Evolutionary conservation across 306 rosid species (phyloP), one percentile per base, ranked within the genome.

Genomic region (Cucumis cinereus): DNA sequence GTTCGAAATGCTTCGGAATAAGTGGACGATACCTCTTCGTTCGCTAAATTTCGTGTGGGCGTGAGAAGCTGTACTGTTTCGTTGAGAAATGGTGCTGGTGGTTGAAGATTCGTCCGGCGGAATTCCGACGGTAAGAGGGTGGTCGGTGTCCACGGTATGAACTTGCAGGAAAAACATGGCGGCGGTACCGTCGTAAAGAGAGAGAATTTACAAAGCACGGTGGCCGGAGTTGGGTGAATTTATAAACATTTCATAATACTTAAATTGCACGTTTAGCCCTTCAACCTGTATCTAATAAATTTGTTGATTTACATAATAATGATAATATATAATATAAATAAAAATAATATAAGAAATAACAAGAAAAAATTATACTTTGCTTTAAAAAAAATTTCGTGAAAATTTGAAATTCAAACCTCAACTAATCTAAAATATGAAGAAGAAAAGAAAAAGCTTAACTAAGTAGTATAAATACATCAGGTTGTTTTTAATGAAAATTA

Each of bases 121-220:
- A 49, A 49, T 72, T 49, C 75, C 82, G 45, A 83, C 73, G 55
- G 77, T 56, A 1, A 92, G 82, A 57, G 88, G 83, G 47, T 83
- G 88, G n/a, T 86, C 90, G 55, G 85, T 28, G 74, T 94, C 99
- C 26, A 90, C 96, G 5, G 97, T 87, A 87, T 94, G 97, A 22
- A 94, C 90, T 84, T 89, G 90, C 76, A 94, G 88, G 81, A 89
- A 86, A 84, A 92, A 88, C 99, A 94, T 94, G 67, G 77, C 1
- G 40, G 26, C 13, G 22, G 30, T 3, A 3, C 35, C 14, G 53
- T 74, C 77, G 16, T 12, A 84, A 10, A 59, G 52, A 83, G 62
- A 22, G 76, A 24, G 50, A 23, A 35, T 38, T 10, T 12, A 14
- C 7, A 10, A 38, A 11, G 1, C 47, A 2, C 54, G 54, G 73